Percentiles rank a stretch among this genome's conserved stretches.
Conservation (phyloP, 495 filamentous ascomycete genomes). For the Apodospora peruviana region DNA sequence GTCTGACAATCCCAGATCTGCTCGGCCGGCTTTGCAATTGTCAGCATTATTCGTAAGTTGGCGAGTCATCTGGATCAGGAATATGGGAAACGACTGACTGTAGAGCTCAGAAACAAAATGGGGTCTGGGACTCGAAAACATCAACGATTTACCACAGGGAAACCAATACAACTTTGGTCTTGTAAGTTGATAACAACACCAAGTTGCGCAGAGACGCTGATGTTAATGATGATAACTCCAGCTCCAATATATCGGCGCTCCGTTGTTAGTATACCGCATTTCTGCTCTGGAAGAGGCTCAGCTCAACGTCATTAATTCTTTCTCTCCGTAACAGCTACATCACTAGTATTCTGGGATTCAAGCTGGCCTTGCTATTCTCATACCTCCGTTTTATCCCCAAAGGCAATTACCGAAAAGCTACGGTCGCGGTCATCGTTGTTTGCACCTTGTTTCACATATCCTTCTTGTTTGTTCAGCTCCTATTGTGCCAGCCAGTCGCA, state of each 20-base stretch:
- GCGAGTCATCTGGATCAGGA: not conserved
- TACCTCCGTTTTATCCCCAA: slow-evolving; percentile 46
- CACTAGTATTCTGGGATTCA: slow-evolving; percentile 45
- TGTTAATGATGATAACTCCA: slow-evolving; percentile 10
- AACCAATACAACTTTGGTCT: slow-evolving; percentile 34
- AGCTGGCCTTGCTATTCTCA: slow-evolving; percentile 42
- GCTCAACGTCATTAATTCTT: not conserved
- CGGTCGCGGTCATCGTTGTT: slow-evolving; percentile 28
- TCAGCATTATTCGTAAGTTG: slow-evolving; percentile 25
- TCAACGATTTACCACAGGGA: slow-evolving; percentile 25
- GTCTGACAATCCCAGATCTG: too few species aligned
- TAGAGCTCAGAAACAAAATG: slow-evolving; percentile 33
- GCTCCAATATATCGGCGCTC: slow-evolving; percentile 36
- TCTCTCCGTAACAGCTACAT: slow-evolving; percentile 28
- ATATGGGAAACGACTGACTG: not conserved
- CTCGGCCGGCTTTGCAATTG: slow-evolving; percentile 22
- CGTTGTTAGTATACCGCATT: slow-evolving; percentile 27
- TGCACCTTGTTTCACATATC: slow-evolving; percentile 27
- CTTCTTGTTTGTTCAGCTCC: slow-evolving; percentile 35
- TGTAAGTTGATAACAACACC: slow-evolving; percentile 14
- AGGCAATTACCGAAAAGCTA: slow-evolving; percentile 29
- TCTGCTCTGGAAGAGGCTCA: slow-evolving; percentile 1
- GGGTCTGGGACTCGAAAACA: slow-evolving; percentile 30
- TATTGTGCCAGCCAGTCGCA: slow-evolving; percentile 40
- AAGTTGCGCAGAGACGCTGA: not conserved